These are phyloP conservation scores for Pichia exigua DNA, from an alignment of 805 yeast species.

Conservation along the genomic window DNA sequence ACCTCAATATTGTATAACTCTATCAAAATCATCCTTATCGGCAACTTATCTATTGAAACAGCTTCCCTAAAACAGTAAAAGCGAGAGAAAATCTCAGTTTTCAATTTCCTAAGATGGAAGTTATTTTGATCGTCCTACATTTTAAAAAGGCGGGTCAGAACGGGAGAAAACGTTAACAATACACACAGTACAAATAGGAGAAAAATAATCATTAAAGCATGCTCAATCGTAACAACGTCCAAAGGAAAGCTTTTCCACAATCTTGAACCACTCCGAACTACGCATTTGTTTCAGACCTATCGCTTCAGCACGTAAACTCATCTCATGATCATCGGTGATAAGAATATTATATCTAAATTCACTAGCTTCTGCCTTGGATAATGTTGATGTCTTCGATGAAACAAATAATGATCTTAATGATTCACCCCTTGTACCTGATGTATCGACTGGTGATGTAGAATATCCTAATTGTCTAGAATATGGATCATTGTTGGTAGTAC, in stretches of 20 bases:
- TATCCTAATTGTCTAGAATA: neutral
- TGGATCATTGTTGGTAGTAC: neutral
- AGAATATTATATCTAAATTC: slow-evolving; percentile 50
- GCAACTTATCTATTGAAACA: neutral
- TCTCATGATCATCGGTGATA: slow-evolving; percentile 67
- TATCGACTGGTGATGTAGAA: neutral
- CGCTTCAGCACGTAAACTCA: slow-evolving; percentile 58
- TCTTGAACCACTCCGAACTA: slow-evolving; percentile 52
- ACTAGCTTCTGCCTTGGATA: slow-evolving; percentile 31
- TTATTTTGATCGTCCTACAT: no score
- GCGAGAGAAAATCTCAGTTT: neutral
- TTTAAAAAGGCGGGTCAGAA: neutral
- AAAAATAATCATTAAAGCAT: neutral
- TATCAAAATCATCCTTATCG: no score
- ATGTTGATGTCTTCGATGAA: slow-evolving; percentile 10
- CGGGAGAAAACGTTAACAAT: neutral
- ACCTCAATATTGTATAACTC: neutral
- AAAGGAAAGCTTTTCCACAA: slow-evolving; percentile 38
- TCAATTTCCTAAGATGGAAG: neutral
- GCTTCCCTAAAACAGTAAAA: neutral
- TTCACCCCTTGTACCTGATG: slow-evolving; percentile 9
- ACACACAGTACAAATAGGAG: neutral
- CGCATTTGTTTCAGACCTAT: slow-evolving; percentile 48
- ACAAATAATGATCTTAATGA: slow-evolving; percentile 5
- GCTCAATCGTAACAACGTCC: slow-evolving; percentile 45